Conservation (phyloP, 352 stramenopile species). For the Globisporangium nagaii region DNA sequence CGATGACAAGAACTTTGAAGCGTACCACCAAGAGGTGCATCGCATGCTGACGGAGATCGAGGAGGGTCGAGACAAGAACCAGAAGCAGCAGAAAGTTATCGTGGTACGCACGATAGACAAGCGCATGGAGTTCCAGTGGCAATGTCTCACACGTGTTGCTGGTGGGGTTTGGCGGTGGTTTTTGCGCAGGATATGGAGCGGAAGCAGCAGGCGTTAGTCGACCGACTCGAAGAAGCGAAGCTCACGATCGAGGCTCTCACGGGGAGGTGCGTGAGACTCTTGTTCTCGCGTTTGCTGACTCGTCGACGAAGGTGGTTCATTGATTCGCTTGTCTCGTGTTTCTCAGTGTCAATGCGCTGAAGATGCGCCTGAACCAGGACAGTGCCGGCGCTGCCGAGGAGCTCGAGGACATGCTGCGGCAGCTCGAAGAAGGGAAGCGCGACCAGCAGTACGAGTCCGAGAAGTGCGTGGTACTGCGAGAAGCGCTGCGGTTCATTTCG, state of each 20-base stretch:
- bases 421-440: conserved; percentile 62
- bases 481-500: conserved; percentile 51
- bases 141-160: too few relatives aligned
- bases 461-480: conserved; percentile 37
- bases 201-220: conserved; percentile 52
- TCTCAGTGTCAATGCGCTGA: conserved; percentile 57
- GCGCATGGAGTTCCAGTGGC: too few relatives aligned
- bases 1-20: conserved; percentile 63
- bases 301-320: background rate
- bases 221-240: conserved; percentile 66
- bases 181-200: conserved; percentile 50
- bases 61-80: conserved; percentile 40
- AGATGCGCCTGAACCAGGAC: conserved; percentile 66
- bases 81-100: conserved; percentile 71
- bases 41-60: conserved; percentile 62
- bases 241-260: conserved; percentile 59
- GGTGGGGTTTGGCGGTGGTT: background rate
- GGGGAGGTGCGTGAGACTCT: conserved; percentile 36
- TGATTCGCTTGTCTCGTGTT: too few relatives aligned
- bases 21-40: conserved; percentile 63
- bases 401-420: conserved; percentile 55
- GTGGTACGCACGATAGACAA: conserved; percentile 35
- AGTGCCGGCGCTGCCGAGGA: conserved; percentile 56
- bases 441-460: conserved; percentile 62
- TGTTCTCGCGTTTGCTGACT: background rate